phyloP scores from a whole-genome alignment of 148 eudicot species.

The Tetragonia tetragonoides region DNA sequence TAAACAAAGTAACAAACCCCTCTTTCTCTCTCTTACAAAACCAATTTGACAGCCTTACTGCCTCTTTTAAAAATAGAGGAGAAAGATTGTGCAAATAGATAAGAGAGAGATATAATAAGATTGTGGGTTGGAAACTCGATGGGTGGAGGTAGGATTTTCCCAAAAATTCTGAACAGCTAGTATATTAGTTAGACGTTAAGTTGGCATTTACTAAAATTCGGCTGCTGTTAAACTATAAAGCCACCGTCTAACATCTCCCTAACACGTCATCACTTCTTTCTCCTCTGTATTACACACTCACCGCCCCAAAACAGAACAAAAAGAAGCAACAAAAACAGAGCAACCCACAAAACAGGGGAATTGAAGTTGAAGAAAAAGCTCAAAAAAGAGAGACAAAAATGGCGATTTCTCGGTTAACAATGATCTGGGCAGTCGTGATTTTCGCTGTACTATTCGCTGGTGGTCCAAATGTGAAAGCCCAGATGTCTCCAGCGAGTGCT shows the following conservation, averaged over 20 bases:
- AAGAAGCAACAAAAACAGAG: not conserved
- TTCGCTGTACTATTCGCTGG: not conserved
- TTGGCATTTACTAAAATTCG: conserved; percentile 16
- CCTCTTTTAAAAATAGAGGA: no score
- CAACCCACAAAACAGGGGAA: conserved; percentile 5
- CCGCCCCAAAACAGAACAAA: not conserved
- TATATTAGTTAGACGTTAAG: conserved; percentile 19
- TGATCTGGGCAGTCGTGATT: conserved; percentile 21
- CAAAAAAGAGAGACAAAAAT: conserved; percentile 2
- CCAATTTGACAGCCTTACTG: no score
- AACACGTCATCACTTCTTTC: no score
- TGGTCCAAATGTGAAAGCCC: conserved; percentile 3
- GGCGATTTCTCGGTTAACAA: conserved; percentile 2
- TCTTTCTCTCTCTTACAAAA: no score
- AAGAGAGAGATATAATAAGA: no score
- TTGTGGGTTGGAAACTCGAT: no score
- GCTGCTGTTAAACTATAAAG: conserved; percentile 7
- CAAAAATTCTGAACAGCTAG: not conserved
- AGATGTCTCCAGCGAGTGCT: conserved; percentile 20
- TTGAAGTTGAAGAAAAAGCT: not conserved
- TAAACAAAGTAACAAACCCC: no score
- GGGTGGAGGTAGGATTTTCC: no score
- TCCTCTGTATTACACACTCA: not conserved
- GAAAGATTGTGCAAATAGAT: no score
- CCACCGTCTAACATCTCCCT: not conserved